Base-by-base conservation (phyloP, 2,329 filamentous ascomycete genomes). In the Trichoderma hamatum region DNA sequence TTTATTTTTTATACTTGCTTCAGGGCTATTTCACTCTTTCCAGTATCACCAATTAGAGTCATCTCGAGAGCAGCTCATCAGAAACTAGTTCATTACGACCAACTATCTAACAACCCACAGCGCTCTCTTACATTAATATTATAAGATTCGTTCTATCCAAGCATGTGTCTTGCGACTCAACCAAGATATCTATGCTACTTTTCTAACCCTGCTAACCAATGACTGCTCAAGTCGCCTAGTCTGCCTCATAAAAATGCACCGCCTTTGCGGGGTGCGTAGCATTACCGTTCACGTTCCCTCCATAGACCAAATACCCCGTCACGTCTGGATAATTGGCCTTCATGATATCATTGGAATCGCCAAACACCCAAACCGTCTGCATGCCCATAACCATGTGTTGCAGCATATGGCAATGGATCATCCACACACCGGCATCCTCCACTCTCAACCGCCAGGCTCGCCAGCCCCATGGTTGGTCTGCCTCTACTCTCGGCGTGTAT, bases 371-470 rank as follows among this genome's bases (percentile, higher is more conserved):
- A 19, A 76, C 71, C 14, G 67, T 75, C 39, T 72, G 65, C 82
- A 78, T 77, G 73, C 83, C 72, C 70, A 88, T 88, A 21, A 86
- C 77, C 82, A 87, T 86, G 74, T 89, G 87, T 66, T 84, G 83
- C 61, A 86, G 71, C 19, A 85, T 83, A 74, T 89, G 87, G 71
- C 87, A 89, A 75, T 89, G 87, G 71, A 89, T 79, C 85, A 89
- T 85, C 86, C 86, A 89, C 3, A 86, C 85, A 0, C 87, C 88
- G 0, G 70, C 55, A 32, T 70, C 49, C 14, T 80, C 75, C 1
- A 84, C 75, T 5, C 80, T 74, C 1, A 89, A 76, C 11, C 88
- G 80, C 88, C 88, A 90, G 0, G 82, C 88, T 24, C 88, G 79
- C 88, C 88, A 91, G 0, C 88, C 87, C 0, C 82, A 79, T 2